Evolutionary conservation across 345 rosid species (phyloP).

Genomic region (Eucalyptus shirleyi): DNA sequence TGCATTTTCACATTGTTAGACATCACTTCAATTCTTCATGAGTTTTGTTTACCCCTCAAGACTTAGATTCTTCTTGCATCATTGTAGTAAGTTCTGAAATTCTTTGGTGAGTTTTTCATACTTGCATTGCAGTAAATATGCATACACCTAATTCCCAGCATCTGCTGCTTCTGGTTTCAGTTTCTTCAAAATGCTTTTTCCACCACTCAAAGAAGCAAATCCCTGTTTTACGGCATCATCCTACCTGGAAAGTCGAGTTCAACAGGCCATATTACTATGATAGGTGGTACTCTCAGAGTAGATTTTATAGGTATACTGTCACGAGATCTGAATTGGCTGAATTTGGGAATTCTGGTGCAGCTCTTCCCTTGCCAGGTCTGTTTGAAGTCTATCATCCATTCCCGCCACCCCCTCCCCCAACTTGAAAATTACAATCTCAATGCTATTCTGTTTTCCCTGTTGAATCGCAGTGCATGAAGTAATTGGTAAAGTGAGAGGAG

Average conservation of each 20-base stretch:
- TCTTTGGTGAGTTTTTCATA: background rate
- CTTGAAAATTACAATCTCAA: background rate
- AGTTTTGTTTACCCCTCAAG: background rate
- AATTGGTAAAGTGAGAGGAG: slow-evolving; percentile 61
- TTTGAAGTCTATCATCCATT: background rate
- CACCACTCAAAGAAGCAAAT: slow-evolving; percentile 10
- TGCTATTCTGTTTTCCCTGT: background rate
- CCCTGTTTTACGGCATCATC: slow-evolving; percentile 3
- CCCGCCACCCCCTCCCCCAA: background rate
- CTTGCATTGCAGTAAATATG: background rate
- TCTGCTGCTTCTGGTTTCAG: slow-evolving; percentile 5
- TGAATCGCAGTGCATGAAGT: slow-evolving; percentile 48
- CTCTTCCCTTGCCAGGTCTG: slow-evolving; percentile 49
- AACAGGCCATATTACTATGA: slow-evolving; percentile 1
- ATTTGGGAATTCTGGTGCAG: slow-evolving; percentile 32
- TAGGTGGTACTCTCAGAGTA: slow-evolving; percentile 9
- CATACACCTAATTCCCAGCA: background rate
- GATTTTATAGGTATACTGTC: slow-evolving; percentile 8
- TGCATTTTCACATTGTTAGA: background rate
- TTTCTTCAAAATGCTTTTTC: slow-evolving; percentile 10
- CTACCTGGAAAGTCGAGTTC: slow-evolving; percentile 6
- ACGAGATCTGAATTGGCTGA: slow-evolving; percentile 61
- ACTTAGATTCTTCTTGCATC: background rate
- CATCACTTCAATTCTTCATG: background rate
- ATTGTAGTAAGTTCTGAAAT: background rate